Evolutionary conservation across 805 yeast species (phyloP).

Genomic region (Cyberlindnera meyerae): DNA sequence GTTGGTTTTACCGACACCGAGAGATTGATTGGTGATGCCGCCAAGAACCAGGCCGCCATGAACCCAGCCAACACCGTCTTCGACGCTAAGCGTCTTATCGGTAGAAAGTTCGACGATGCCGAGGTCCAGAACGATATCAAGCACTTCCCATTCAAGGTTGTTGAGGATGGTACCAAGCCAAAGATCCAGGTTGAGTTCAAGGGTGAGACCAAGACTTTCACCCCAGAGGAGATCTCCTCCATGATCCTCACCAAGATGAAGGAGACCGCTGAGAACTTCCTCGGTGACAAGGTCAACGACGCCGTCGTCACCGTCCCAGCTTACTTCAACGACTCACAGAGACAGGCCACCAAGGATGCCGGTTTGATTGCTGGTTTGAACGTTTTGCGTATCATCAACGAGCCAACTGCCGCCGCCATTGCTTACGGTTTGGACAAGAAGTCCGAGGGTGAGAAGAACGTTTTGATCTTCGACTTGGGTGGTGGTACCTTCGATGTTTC

Average conservation of each 20-base stretch:
- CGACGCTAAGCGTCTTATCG: slow-evolving; percentile 90
- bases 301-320: slow-evolving; percentile 60
- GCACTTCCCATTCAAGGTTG: slow-evolving; percentile 81
- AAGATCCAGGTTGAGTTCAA: slow-evolving; percentile 52
- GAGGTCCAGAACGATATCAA: slow-evolving; percentile 77
- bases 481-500: slow-evolving; percentile 99
- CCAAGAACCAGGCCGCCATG: slow-evolving; percentile 97
- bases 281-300: slow-evolving; percentile 79
- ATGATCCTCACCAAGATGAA: slow-evolving; percentile 90
- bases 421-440: slow-evolving; percentile 84
- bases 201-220: slow-evolving; percentile 80
- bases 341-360: slow-evolving; percentile 22
- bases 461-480: slow-evolving; percentile 90
- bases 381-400: slow-evolving; percentile 21
- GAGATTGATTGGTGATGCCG: slow-evolving; percentile 95
- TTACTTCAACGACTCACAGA: slow-evolving; percentile 22
- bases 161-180: slow-evolving; percentile 71
- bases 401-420: slow-evolving; percentile 23
- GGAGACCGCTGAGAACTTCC: slow-evolving; percentile 86
- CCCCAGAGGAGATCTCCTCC: slow-evolving; percentile 93
- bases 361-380: slow-evolving; percentile 20
- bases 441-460: slow-evolving; percentile 77
- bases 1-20: slow-evolving; percentile 95
- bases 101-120: slow-evolving; percentile 77
- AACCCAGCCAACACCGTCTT: slow-evolving; percentile 90